Evolutionary conservation across 2,329 filamentous ascomycete genomes (phyloP), one percentile per base, ranked within the genome.

Genomic region (Hirsutella minnesotensis): DNA sequence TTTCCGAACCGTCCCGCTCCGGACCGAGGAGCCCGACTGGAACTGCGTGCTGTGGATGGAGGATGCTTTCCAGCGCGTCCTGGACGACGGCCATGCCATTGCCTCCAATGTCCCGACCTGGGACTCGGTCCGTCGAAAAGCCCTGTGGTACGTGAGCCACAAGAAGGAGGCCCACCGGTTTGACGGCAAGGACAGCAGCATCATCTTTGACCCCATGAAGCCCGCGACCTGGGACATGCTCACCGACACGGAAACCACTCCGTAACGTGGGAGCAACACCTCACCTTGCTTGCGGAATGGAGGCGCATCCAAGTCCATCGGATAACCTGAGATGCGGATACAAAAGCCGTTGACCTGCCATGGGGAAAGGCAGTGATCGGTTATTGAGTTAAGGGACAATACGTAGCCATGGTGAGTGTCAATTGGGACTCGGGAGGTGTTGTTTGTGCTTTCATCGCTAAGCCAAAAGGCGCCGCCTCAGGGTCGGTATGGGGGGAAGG

Each of bases 41-140:
- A 68, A 67, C 44, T 69, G 65, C 50, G 61, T 68, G 1, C 46
- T 21, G 0, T 70, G 64, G 66, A 59, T 68, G 3, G 56, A 60
- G 44, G 64, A 70, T 48, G 65, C 64, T 3, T 46, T 68, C 27
- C 46, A 58, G 42, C 44, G 15, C 4, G 41, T 62, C 9, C 16
- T 52, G 40, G 41, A 44, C 9, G 59, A 65, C 47, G 42, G 42
- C 1, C 58, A 56, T 27, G 56, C 53, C 4, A 39, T 67, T 20
- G 54, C 51, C 7, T 42, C 67, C n/a, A 59, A 59, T 5, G 46
- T 53, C 1, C 33, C 48, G 7, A 51, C 59, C 19, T 69, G 63
- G 66, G 43, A 49, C 7, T 47, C 24, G 9, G 56, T 68, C 3
- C 56, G 60, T 12, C 53, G 61, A 35, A 51, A 51, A 3, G 60